Conservation (phyloP, 192 early-diverging fungal genomes). For the Podila verticillata region DNA sequence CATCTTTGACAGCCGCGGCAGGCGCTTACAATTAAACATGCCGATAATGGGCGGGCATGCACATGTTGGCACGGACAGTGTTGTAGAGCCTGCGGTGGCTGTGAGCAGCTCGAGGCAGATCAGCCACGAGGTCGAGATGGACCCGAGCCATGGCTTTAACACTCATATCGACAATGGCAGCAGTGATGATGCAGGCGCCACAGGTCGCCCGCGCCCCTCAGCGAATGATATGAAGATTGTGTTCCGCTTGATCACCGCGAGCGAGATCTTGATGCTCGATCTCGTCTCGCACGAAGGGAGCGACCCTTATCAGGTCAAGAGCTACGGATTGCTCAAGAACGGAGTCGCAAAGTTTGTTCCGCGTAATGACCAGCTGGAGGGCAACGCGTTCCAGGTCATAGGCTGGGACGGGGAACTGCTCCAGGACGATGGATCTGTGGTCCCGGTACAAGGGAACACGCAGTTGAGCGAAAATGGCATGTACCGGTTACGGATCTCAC, state of each 20-base stretch:
- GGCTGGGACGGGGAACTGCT: slow-evolving; percentile 32
- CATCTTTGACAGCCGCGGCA: slow-evolving; percentile 27
- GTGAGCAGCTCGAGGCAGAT: neutral
- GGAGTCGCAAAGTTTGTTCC: slow-evolving; percentile 34
- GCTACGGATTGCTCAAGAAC: slow-evolving; percentile 32
- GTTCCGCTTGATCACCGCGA: slow-evolving; percentile 38
- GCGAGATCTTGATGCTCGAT: slow-evolving; percentile 28
- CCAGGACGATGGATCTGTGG: slow-evolving; percentile 6
- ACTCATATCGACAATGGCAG: neutral
- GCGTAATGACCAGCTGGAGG: slow-evolving; percentile 36
- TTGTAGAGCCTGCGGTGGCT: neutral
- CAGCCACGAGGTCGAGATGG: neutral
- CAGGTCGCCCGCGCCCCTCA: neutral
- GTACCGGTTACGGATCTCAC: slow-evolving; percentile 47
- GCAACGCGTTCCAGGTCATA: slow-evolving; percentile 46
- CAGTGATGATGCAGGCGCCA: neutral
- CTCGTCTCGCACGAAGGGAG: slow-evolving; percentile 31
- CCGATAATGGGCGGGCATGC: neutral
- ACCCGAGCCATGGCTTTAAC: neutral
- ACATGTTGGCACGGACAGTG: slow-evolving; percentile 11
- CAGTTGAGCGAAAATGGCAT: neutral
- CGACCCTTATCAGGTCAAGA: slow-evolving; percentile 38
- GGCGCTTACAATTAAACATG: neutral
- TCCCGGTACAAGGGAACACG: neutral
- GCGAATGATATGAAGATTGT: slow-evolving; percentile 28